Evolutionary conservation across 106 monocot genomes (phyloP), one percentile per base, ranked within the genome.

Genomic region (Apostasia ramifera): DNA sequence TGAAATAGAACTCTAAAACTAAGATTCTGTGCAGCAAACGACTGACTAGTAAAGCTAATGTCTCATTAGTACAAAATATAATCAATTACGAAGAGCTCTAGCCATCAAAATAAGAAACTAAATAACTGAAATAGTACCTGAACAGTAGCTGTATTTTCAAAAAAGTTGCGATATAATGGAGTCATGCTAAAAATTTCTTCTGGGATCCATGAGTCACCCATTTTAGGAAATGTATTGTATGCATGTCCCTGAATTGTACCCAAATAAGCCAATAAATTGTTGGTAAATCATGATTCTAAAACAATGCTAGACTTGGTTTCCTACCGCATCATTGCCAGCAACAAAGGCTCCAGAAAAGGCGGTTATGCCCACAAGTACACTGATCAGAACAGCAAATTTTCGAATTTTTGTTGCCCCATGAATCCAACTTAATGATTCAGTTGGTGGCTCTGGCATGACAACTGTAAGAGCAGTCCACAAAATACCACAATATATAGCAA

Each of bases 271-370:
- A 26, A 26, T 46, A 43, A 62, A 54, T 55, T 44, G 12, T 3
- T 47, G 26, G 4, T 6, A 8, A 65, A 65, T 47, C 47, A 47
- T 65, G 6, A 14, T 37, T 45, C 62, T 6, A 64, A 64, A 4
- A 37, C 5, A 40, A 57, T n/a, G 40, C 53, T 7, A 41, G 9
- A 50, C 12, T 47, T 66, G 8, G 5, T 67, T 39, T 26, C 79
- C 72, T 77, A 98, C 97, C 62, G 98, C 98, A 81, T 98, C 98
- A 87, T 98, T 98, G 73, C 98, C 93, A 41, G 93, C 98, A 82
- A 98, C 98, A 82, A 93, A 98, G 50, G 98, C 98, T 61, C 98
- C 98, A 68, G 98, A 98, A 3, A 87, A 45, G 53, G 90, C 98
- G 69, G 98, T 98, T 62, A 98, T 63, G 68, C 98, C 98, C 3